These are phyloP conservation scores for Aspergillus leporis DNA, from an alignment of 495 filamentous ascomycete species.

Conservation along the genomic window DNA sequence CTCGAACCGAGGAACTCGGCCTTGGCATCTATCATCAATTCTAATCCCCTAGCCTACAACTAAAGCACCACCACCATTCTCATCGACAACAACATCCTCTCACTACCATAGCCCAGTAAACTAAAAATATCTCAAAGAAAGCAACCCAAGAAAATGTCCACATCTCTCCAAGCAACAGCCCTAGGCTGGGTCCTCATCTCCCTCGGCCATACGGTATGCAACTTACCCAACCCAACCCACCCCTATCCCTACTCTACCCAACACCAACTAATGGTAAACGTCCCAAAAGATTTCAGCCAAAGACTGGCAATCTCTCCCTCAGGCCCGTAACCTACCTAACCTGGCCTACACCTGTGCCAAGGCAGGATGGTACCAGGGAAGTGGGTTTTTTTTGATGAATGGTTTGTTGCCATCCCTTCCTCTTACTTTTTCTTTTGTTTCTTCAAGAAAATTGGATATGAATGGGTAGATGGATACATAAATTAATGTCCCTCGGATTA, in stretches of 20 bases:
- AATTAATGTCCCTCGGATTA: no score
- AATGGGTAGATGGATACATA: no score
- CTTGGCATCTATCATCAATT: no score
- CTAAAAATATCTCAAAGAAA: no score
- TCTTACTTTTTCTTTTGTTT: background rate
- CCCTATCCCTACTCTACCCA: background rate
- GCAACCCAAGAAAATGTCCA: slow-evolving; percentile 11
- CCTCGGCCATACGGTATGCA: slow-evolving; percentile 25
- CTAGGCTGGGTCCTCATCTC: slow-evolving; percentile 22
- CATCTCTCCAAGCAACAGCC: slow-evolving; percentile 20
- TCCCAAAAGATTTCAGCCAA: slow-evolving; percentile 20
- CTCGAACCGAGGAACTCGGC: no score
- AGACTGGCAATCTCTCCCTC: slow-evolving; percentile 19
- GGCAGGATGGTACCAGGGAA: slow-evolving; percentile 36
- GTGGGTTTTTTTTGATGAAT: slow-evolving; percentile 29
- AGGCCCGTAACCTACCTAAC: slow-evolving; percentile 28
- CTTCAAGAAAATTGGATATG: background rate
- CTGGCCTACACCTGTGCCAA: slow-evolving; percentile 30
- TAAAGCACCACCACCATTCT: no score
- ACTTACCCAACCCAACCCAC: background rate
- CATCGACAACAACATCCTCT: no score
- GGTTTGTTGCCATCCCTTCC: slow-evolving; percentile 13
- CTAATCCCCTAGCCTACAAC: no score
- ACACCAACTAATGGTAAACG: background rate
- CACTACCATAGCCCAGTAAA: no score